Base-by-base conservation (phyloP, 2,329 filamentous ascomycete genomes). In the Paracorniculantispora psalliotae region DNA sequence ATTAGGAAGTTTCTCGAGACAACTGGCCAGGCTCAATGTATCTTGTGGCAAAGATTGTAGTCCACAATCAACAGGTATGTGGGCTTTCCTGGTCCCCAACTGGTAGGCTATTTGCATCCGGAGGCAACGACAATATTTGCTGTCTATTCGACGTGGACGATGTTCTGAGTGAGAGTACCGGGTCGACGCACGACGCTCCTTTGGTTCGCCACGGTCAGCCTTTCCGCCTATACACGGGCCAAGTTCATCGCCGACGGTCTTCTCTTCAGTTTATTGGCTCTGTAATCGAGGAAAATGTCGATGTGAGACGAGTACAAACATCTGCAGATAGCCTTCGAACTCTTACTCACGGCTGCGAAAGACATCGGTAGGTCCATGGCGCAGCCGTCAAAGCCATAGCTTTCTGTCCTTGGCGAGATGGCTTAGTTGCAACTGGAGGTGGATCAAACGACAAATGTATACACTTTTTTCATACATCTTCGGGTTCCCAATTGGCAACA, bases 331-430 rank as follows among this genome's bases (percentile, higher is more conserved):
- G 68, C 33, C 75, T 81, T 23, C 75, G 80, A 19, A 74, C 78
- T 25, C 72, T 90, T 26, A 75, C 75, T 2, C 67, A 74, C 6
- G 84, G 84, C 7, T 75, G 79, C 30, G 85, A 89, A 67, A 87
- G 82, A 66, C 86, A 96, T 70, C 82, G 82, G 33, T 94, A 91
- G 83, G 72, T 79, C 12, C 91, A 99, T 70, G 85, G 85, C 26
- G 93, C 93, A 0, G 94, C 94, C 2, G 90, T 97, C 64, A 99
- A 99, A 73, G 94, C 94, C 33, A 94, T 97, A 65, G 92, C 94
- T 2, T 97, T 97, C 73, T 96, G 93, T 63, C 93, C 94, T 0
- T 99, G 92, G 93, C 89, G 93, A 59, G 84, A 89, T 25, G 89
- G 88, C 3, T 81, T 99, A 4, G 75, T 99, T 41, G 94, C 94